These are phyloP conservation scores for Begonia masoniana DNA, from an alignment of 306 rosid genomes.

Conservation along the genomic window DNA sequence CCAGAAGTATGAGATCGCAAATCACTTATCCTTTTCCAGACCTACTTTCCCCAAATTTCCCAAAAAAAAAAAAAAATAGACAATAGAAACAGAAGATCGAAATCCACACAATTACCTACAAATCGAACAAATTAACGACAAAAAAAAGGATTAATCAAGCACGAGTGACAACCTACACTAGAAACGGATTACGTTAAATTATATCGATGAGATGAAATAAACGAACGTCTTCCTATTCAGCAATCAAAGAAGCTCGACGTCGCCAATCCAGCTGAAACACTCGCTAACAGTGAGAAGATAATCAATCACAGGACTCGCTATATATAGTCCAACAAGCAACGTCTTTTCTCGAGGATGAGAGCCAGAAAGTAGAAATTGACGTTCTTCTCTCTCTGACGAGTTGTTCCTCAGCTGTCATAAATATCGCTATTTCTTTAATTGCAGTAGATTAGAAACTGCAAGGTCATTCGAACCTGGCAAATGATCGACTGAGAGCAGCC, in stretches of 20 bases:
- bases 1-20: conserved; percentile 13
- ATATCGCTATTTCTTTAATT: no score
- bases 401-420: no score
- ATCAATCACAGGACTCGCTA: no score
- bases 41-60: not conserved
- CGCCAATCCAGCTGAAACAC: conserved; percentile 1
- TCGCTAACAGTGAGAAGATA: no score
- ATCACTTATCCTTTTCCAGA: not conserved
- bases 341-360: no score
- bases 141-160: conserved; percentile 1
- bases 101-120: conserved; percentile 16
- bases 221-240: conserved; percentile 31
- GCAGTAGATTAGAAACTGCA: no score
- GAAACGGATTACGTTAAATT: conserved; percentile 9
- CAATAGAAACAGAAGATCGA: not conserved
- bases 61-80: not conserved
- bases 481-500: no score
- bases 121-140: conserved; percentile 8
- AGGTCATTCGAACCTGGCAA: no score
- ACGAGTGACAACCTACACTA: not conserved
- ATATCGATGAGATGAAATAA: conserved; percentile 8
- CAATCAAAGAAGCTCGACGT: conserved; percentile 11
- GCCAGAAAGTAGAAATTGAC: no score
- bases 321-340: no score
- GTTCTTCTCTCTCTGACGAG: no score